These are phyloP conservation scores for Diplodia mutila DNA, from an alignment of 2,329 filamentous ascomycete genomes.

Conservation along the genomic window DNA sequence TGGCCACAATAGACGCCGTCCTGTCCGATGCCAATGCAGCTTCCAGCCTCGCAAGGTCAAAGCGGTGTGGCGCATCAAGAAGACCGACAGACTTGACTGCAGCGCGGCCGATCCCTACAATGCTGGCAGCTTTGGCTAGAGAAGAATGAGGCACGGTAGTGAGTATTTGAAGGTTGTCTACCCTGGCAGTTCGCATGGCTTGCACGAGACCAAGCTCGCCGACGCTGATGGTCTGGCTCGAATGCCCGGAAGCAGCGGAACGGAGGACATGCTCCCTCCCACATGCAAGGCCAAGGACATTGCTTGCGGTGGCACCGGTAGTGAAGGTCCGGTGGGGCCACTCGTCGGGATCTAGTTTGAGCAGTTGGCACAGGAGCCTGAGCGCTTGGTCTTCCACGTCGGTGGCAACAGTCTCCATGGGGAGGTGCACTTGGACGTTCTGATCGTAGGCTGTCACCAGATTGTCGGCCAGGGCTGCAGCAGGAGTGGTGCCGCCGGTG, in stretches of 20 bases:
- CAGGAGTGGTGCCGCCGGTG: conserved; percentile 77
- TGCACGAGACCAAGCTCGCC: conserved; percentile 71
- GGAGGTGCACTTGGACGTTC: conserved; percentile 81
- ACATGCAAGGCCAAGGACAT: conserved; percentile 67
- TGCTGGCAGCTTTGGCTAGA: conserved; percentile 77
- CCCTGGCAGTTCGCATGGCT: conserved; percentile 66
- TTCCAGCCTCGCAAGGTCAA: conserved; percentile 71
- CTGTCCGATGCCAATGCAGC: conserved; percentile 57
- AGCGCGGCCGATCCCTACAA: conserved; percentile 75
- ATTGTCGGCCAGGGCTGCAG: conserved; percentile 80
- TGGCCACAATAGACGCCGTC: conserved; percentile 72
- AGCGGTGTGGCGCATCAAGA: conserved; percentile 64
- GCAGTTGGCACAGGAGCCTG: conserved; percentile 67
- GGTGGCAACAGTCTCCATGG: conserved; percentile 73
- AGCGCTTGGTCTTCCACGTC: conserved; percentile 76
- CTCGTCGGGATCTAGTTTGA: conserved; percentile 59
- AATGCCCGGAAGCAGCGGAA: conserved; percentile 47
- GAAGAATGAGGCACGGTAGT: conserved; percentile 85
- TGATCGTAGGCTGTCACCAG: conserved; percentile 82
- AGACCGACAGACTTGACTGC: conserved; percentile 66
- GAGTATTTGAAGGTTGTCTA: conserved; percentile 73
- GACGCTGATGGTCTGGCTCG: conserved; percentile 47
- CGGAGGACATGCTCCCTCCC: conserved; percentile 70
- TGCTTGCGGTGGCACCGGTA: conserved; percentile 70
- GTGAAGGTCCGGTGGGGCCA: conserved; percentile 82